phyloP scores from a whole-genome alignment of 371 early-diverging fungal species.

The Syncephalis plumigaleata region DNA sequence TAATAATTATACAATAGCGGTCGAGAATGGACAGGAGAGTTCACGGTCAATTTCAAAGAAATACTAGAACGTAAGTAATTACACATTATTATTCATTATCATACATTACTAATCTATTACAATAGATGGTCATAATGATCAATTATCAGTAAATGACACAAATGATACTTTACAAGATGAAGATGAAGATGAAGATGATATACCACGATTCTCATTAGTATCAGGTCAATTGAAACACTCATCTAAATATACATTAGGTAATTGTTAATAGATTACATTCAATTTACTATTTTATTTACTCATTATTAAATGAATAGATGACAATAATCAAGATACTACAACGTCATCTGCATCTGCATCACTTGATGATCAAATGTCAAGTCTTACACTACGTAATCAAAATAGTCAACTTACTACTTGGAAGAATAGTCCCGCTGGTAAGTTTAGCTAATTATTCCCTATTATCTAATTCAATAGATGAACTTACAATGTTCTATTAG shows the following conservation, averaged over 20 bases:
- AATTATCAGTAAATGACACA: no score
- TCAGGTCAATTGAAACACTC: slow-evolving; percentile 57
- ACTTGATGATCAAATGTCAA: slow-evolving; percentile 16
- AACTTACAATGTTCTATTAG: slow-evolving; percentile 7
- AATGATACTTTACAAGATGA: slow-evolving; percentile 4
- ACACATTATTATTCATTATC: no score
- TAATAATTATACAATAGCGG: slow-evolving; percentile 12
- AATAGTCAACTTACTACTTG: slow-evolving; percentile 40
- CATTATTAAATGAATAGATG: neutral
- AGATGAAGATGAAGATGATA: slow-evolving; percentile 41
- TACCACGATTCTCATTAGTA: slow-evolving; percentile 75
- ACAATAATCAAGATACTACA: no score
- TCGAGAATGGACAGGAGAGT: slow-evolving; percentile 60
- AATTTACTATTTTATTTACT: no score
- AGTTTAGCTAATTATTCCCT: no score
- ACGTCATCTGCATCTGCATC: slow-evolving; percentile 6
- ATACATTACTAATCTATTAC: no score
- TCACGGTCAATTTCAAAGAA: slow-evolving; percentile 48
- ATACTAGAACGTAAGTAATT: slow-evolving; percentile 22
- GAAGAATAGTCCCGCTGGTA: slow-evolving; percentile 62
- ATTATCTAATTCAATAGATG: neutral
- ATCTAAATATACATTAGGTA: slow-evolving; percentile 13
- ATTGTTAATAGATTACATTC: no score
- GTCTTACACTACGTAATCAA: slow-evolving; percentile 31
- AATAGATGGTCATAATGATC: no score